Evolutionary conservation across 164 flowering plant species (phyloP).

Genomic region (Brasenia schreberi): DNA sequence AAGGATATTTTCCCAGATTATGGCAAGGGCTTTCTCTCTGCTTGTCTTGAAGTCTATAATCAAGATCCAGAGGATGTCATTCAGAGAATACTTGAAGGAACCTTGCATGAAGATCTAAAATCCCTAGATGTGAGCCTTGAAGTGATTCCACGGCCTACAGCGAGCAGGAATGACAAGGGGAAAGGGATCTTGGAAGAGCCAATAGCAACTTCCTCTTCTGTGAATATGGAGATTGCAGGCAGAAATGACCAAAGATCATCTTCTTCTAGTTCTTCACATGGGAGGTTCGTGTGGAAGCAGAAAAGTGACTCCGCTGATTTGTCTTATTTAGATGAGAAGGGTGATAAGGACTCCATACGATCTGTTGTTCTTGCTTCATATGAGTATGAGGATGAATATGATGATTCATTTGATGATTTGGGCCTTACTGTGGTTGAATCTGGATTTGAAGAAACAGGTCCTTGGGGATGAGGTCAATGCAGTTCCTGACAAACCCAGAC

Average conservation of each 20-base stretch:
- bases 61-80: slow-evolving; percentile 88
- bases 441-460: slow-evolving; percentile 43
- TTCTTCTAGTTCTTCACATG: slow-evolving; percentile 40
- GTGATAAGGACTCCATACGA: slow-evolving; percentile 24
- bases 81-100: slow-evolving; percentile 86
- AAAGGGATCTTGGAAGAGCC: slow-evolving; percentile 60
- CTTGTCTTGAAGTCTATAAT: slow-evolving; percentile 87
- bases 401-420: slow-evolving; percentile 91
- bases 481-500: slow-evolving; percentile 17
- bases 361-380: slow-evolving; percentile 39
- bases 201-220: neutral
- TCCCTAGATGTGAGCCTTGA: slow-evolving; percentile 53
- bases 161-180: slow-evolving; percentile 56
- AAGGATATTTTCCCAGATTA: slow-evolving; percentile 89
- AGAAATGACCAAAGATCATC: neutral
- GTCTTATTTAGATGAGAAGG: slow-evolving; percentile 29
- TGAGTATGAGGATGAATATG: slow-evolving; percentile 97
- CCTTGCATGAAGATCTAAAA: slow-evolving; percentile 71
- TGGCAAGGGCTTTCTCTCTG: slow-evolving; percentile 75
- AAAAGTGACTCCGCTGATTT: slow-evolving; percentile 21
- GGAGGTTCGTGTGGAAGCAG: slow-evolving; percentile 67
- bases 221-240: neutral
- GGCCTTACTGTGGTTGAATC: slow-evolving; percentile 70
- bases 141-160: slow-evolving; percentile 28
- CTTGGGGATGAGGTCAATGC: slow-evolving; percentile 32